Evolutionary conservation across 176 grass and related monocot species (phyloP), one percentile per base, ranked within the genome.

Genomic region (Themeda triandra): DNA sequence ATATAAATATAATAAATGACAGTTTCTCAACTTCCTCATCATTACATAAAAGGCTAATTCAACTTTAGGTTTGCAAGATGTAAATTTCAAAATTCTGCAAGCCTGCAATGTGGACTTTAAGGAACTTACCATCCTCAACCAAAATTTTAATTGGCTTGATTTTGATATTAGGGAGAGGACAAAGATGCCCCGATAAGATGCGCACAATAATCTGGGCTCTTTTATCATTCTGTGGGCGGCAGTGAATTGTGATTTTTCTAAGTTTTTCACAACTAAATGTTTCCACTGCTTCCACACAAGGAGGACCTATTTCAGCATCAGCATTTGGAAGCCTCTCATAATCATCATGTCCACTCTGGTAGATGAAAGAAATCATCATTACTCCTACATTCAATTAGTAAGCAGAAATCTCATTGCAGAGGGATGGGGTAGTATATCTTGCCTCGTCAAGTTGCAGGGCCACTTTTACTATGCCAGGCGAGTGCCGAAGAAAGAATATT

Each of bases 201-300:
- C 19, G 30, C 75, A 70, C 37, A 6, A 86, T 63, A 37, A 79
- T 45, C 1, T 33, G 19, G 23, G 41, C 65, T 79, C 84, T 79
- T 86, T 48, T 63, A 63, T 86, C 66, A 6, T 40, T 32, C 15
- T 23, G 28, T 35, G 29, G 37, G 68, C 14, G 0, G 29, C 51
- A 46, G 39, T 59, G 21, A 28, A 71, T 71, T 62, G 31, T 41
- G 33, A 86, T 86, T 46, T 71, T 86, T 69, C 53, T 63, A 46
- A 86, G 84, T 29, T 86, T 79, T 60, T 63, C 53, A 71, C 84
- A 86, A 21, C 56, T 27, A 63, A 86, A 62, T 7, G 28, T 59
- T 60, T 13, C 1, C 21, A 62, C 14, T 79, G 53, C 24, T 48
- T 63, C 49, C 10, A 28, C 17, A 11, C 7, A 18, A 6, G 8